Evolutionary conservation across 192 early-diverging fungal genomes (phyloP), one percentile per base, ranked within the genome.

Genomic region (Coemansia sp.): DNA sequence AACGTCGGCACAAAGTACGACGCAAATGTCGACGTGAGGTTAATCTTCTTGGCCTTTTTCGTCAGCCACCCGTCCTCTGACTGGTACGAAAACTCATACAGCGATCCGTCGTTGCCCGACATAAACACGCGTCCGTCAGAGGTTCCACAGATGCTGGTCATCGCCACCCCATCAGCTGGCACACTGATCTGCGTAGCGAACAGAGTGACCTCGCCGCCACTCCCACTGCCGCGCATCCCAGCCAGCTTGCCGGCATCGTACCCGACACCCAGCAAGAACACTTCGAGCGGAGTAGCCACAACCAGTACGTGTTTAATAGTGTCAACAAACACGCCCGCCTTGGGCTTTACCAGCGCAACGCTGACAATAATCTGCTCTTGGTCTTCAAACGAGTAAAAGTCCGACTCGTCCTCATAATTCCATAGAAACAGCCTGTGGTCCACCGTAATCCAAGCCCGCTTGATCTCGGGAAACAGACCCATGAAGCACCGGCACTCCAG

Each of bases 61-160:
- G 85, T 90, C 73, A 97, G 93, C 94, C 94, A 97, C 7, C 92
- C 91, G 60, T 97, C 97, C 52, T 89, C 88, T 11, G 90, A 79
- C 78, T 94, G 91, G 74, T 98, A 98, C 34, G 83, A 83, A 40
- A 98, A 83, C 81, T 98, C 97, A 83, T 93, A 96, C 13, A 98
- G 71, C 65, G 90, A 87, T 31, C 93, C 93, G 74, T 96, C 91
- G 66, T 89, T 89, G 52, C 96, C 95, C 29, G 89, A 80, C 93
- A 97, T 93, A 65, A 97, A 96, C 38, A 98, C 91, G 5, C 97
- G 86, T 22, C 97, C 97, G 43, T 90, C 81, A 18, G 52, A 68
- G 11, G 95, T 92, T 11, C 94, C 94, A 13, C 86, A 80, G 64
- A 98, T 95, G 50, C 86, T 87, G 49, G 79, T 87, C 86, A 98